These are phyloP conservation scores for Ophiostoma ips DNA, from an alignment of 2,329 filamentous ascomycete genomes.

Conservation along the genomic window DNA sequence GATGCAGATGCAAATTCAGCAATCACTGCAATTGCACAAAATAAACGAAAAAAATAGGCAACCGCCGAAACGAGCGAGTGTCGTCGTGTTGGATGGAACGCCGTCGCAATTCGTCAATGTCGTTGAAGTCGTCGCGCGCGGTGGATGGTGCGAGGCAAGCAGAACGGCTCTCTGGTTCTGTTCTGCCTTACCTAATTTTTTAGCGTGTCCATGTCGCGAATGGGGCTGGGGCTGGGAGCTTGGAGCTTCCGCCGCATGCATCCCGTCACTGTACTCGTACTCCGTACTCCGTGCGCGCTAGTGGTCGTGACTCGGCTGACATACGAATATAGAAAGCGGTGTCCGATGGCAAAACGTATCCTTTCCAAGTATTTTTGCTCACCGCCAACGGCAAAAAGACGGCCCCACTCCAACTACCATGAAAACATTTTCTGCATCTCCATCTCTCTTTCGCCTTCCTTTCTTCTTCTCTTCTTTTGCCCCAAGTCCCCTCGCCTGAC, in stretches of 20 bases:
- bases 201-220: slow-evolving; percentile 8
- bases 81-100: too few species aligned
- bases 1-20: too few species aligned
- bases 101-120: too few species aligned
- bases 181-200: slow-evolving; percentile 7
- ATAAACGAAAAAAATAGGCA: too few species aligned
- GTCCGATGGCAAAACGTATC: background rate
- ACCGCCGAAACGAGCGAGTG: too few species aligned
- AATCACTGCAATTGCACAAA: too few species aligned
- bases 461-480: slow-evolving; percentile 18
- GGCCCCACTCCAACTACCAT: slow-evolving; percentile 6
- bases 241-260: background rate
- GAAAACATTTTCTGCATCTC: slow-evolving; percentile 8
- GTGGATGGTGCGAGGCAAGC: too few species aligned
- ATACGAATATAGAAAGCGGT: background rate
- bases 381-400: slow-evolving; percentile 10
- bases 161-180: too few species aligned
- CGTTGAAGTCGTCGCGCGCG: too few species aligned
- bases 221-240: slow-evolving; percentile 7
- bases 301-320: background rate
- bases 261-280: background rate
- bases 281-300: too few species aligned
- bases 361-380: background rate
- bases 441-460: background rate
- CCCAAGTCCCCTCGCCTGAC: slow-evolving; percentile 74